Base-by-base conservation (phyloP, 208 protist species). In the Lotmaria passim region DNA sequence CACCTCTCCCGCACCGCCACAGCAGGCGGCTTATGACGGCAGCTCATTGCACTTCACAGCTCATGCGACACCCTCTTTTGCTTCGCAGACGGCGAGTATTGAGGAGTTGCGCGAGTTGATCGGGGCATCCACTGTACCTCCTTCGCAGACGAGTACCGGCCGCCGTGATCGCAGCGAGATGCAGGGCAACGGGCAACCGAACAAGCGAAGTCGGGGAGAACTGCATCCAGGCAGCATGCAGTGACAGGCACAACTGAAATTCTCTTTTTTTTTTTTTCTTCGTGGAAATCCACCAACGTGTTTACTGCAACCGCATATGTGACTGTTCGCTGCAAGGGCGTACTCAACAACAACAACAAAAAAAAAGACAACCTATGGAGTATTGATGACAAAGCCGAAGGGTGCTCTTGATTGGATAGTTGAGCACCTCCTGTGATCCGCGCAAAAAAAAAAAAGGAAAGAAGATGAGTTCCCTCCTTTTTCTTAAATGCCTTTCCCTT, bases 61-160 rank as follows among this genome's bases (percentile, higher is more conserved):
- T 12, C 39, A 62, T 7, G 26, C 17, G 7, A 12, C 28, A 39
- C 7, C 57, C 1, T 21, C 41, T 7, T 7, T 50, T 47, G 41
- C 44, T 1, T 19, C 61, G 2, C 44, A 30, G 2, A 28, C 52
- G 17, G 63, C 57, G 11, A 77, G 63, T 39, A 70, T 77, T 43
- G 71, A 77, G 24, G 71, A 77, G 44, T 44, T 77, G 57, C 71
- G 63, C 5, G 46, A 70, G 19, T 33, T 77, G 15, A 77, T 77
- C 14, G 63, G 63, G 6, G 57, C 55, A 21, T 39, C 69, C 52
- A 53, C 60, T 24, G 24, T 26, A 34, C 3, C 63, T 6, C 52
- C 58, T 36, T n/a, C n/a, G 34, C 55, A 12, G 31, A 14, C 14
- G 19, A 17, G 14, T 31, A 38, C 34, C 11, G 38, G 26, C 2